Conservation (phyloP, 768 basidiomycete genomes). For the Collybia sordida region DNA sequence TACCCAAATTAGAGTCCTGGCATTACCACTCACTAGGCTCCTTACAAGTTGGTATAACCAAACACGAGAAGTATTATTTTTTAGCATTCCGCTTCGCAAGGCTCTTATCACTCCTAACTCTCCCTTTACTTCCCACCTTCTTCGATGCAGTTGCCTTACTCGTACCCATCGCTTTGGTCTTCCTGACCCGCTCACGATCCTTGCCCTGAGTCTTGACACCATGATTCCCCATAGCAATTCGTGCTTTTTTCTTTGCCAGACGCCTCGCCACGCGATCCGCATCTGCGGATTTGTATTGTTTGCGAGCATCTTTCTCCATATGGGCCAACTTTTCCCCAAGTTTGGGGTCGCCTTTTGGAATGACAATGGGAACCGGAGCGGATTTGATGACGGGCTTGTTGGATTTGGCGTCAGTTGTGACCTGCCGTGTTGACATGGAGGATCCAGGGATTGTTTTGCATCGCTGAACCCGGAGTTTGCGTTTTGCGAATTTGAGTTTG, state of each 20-base stretch:
- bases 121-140: slow-evolving; percentile 25
- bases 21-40: not conserved
- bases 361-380: slow-evolving; percentile 21
- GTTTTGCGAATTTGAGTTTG: slow-evolving; percentile 90
- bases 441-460: slow-evolving; percentile 74
- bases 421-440: slow-evolving; percentile 22
- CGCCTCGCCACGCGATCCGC: slow-evolving; percentile 80
- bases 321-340: slow-evolving; percentile 78
- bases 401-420: slow-evolving; percentile 22
- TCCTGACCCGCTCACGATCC: slow-evolving; percentile 49
- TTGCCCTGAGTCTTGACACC: slow-evolving; percentile 34
- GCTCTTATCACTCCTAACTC: slow-evolving; percentile 56
- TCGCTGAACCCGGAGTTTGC: slow-evolving; percentile 86
- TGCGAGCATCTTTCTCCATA: slow-evolving; percentile 84
- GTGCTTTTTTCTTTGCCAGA: slow-evolving; percentile 86
- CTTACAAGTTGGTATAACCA: not conserved
- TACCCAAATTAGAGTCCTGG: not conserved
- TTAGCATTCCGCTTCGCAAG: slow-evolving; percentile 56
- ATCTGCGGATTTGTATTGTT: slow-evolving; percentile 76
- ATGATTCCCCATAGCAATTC: slow-evolving; percentile 43
- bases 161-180: slow-evolving; percentile 20
- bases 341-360: slow-evolving; percentile 79
- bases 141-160: slow-evolving; percentile 35
- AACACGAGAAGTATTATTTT: slow-evolving; percentile 34
- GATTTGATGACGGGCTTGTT: slow-evolving; percentile 11